These are phyloP conservation scores for Cutaneotrichosporon spelunceum DNA, from an alignment of 1,284 basidiomycete species.

Conservation along the genomic window DNA sequence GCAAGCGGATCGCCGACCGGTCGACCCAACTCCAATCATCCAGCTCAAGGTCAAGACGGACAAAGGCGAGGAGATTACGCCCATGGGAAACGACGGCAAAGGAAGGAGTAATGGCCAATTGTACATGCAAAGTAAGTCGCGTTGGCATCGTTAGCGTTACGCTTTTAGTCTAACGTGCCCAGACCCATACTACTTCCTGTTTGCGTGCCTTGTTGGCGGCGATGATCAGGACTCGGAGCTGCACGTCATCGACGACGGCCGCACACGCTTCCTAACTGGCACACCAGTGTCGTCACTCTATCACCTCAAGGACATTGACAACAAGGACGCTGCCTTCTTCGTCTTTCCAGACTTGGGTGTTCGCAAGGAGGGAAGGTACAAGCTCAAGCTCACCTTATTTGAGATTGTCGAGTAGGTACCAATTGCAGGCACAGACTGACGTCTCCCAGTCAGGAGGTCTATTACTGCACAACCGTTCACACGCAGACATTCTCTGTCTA, in stretches of 20 bases:
- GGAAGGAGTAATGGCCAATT: conserved; percentile 32
- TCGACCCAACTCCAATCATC: conserved; percentile 95
- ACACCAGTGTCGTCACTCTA: conserved; percentile 82
- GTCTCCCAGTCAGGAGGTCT: conserved; percentile 59
- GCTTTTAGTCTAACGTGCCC: not conserved
- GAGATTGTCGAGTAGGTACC: conserved; percentile 69
- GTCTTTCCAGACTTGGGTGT: conserved; percentile 85
- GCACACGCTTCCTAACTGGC: conserved; percentile 49
- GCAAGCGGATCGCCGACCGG: conserved; percentile 87
- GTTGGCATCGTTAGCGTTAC: too few species aligned
- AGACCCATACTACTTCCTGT: conserved; percentile 94
- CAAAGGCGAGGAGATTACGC: conserved; percentile 51
- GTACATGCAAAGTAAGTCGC: conserved; percentile 49
- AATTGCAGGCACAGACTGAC: conserved; percentile 55
- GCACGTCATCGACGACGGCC: conserved; percentile 89
- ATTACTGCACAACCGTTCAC: conserved; percentile 82
- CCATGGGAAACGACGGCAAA: conserved; percentile 16
- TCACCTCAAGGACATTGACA: conserved; percentile 87
- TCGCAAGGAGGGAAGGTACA: conserved; percentile 79
- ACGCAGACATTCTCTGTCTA: conserved; percentile 80
- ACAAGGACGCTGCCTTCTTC: conserved; percentile 83
- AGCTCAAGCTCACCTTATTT: conserved; percentile 85
- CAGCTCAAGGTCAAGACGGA: conserved; percentile 82
- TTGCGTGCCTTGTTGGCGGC: conserved; percentile 78
- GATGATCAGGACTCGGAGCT: conserved; percentile 76